Percentiles rank a stretch among this genome's conserved stretches.
phyloP scores from a whole-genome alignment of 2,329 filamentous ascomycete genomes.

The Penicillium sp. region DNA sequence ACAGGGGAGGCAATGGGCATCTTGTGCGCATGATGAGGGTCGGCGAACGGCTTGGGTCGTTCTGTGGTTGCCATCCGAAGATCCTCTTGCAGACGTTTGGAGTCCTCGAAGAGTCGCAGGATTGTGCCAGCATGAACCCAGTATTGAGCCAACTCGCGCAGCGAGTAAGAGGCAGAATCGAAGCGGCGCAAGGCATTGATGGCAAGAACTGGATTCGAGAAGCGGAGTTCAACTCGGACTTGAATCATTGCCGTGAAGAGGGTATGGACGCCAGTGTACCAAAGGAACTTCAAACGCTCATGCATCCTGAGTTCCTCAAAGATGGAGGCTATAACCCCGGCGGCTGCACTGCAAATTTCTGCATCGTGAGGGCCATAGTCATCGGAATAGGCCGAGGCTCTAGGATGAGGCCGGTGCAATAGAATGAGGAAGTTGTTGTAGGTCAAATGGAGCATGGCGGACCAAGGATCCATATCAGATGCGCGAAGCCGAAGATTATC shows the following conservation, averaged over 20 bases:
- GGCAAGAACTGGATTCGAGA: conserved; percentile 46
- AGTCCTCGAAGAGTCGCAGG: conserved; percentile 44
- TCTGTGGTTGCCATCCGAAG: conserved; percentile 39
- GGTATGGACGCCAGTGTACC: conserved; percentile 46
- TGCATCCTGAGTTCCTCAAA: conserved; percentile 46
- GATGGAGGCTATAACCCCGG: conserved; percentile 46
- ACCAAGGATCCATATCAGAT: conserved; percentile 45
- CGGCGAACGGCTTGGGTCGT: conserved; percentile 28
- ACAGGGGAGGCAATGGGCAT: conserved; percentile 21
- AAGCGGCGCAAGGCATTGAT: conserved; percentile 47
- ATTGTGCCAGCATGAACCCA: conserved; percentile 46
- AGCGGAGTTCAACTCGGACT: conserved; percentile 46
- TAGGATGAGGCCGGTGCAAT: conserved; percentile 45
- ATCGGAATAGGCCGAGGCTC: conserved; percentile 43
- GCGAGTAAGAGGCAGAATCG: conserved; percentile 43
- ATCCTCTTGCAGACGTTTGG: conserved; percentile 43
- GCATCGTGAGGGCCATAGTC: conserved; percentile 47
- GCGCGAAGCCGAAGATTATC: conserved; percentile 42
- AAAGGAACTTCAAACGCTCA: conserved; percentile 43
- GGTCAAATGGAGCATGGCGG: conserved; percentile 45
- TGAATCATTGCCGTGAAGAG: conserved; percentile 49
- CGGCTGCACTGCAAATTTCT: conserved; percentile 47
- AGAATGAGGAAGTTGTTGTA: conserved; percentile 49
- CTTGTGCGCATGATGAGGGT: conserved; percentile 14
- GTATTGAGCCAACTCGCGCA: conserved; percentile 43